Evolutionary conservation across 2,329 filamentous ascomycete genomes (phyloP).

Genomic region (Plenodomus tracheiphilus): DNA sequence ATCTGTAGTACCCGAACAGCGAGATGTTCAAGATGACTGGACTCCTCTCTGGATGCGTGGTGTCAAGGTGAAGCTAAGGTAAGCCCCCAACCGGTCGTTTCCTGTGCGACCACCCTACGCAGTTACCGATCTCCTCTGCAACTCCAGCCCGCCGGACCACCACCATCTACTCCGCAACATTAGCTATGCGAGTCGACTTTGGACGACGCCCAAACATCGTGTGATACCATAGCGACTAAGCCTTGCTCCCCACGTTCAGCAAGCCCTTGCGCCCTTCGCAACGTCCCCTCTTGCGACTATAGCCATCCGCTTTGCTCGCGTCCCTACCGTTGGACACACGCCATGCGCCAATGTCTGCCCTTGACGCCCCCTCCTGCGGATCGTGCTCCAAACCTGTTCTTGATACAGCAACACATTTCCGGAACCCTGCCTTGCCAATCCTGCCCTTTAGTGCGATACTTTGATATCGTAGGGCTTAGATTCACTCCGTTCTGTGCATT

Average conservation of each 20-base stretch:
- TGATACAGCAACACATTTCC: not conserved
- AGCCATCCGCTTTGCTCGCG: no score
- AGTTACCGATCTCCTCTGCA: not conserved
- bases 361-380: not conserved
- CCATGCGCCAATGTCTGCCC: no score
- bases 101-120: not conserved
- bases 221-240: not conserved
- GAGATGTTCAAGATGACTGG: slow-evolving; percentile 9
- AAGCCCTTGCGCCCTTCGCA: not conserved
- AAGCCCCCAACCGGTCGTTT: slow-evolving; percentile 9
- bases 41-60: slow-evolving; percentile 15
- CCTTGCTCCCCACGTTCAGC: not conserved
- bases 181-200: not conserved
- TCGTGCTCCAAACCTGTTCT: not conserved
- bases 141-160: not conserved
- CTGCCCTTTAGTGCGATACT: not conserved
- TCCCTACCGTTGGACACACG: no score
- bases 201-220: no score
- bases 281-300: not conserved
- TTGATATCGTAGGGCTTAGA: not conserved
- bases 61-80: slow-evolving; percentile 23
- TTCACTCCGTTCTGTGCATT: not conserved
- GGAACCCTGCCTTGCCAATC: not conserved
- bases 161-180: not conserved
- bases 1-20: slow-evolving; percentile 19